phyloP scores from a whole-genome alignment of 139 green algal genomes.

The Chlamydomonas eustigma region DNA sequence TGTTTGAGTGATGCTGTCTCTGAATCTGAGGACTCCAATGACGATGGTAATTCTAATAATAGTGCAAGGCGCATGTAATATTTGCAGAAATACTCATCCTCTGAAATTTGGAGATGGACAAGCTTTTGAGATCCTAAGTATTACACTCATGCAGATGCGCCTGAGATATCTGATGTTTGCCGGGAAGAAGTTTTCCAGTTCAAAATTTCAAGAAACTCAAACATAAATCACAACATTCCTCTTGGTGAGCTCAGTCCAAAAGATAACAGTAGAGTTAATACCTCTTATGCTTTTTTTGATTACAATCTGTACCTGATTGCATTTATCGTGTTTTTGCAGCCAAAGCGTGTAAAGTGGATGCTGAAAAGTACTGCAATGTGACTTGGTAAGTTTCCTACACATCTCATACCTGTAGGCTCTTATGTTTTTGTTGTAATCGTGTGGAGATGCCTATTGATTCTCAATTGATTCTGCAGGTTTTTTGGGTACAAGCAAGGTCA shows the following conservation, averaged over 20 bases:
- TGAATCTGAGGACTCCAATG: background rate
- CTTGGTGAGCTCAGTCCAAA: slow-evolving; percentile 51
- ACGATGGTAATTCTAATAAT: background rate
- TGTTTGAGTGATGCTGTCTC: slow-evolving; percentile 15
- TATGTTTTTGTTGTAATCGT: too few species aligned
- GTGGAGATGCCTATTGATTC: background rate
- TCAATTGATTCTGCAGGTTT: slow-evolving; percentile 12
- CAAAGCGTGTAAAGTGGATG: slow-evolving; percentile 64
- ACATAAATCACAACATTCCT: slow-evolving; percentile 78
- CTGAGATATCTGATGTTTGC: slow-evolving; percentile 37
- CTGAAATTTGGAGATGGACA: too few species aligned
- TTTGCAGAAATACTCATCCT: too few species aligned
- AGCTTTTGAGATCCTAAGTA: too few species aligned
- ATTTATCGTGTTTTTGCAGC: slow-evolving; percentile 31
- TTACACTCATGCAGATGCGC: background rate
- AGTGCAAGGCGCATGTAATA: too few species aligned
- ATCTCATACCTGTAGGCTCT: too few species aligned
- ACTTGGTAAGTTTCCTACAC: too few species aligned
- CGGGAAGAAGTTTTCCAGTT: slow-evolving; percentile 50
- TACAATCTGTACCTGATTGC: background rate
- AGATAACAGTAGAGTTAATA: too few species aligned
- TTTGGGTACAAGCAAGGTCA: slow-evolving; percentile 37
- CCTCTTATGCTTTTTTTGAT: background rate
- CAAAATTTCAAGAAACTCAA: slow-evolving; percentile 46
- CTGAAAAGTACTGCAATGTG: slow-evolving; percentile 53